A percentile compares a stretch with the other conserved stretches of the same genome.
Evolutionary conservation across 2,329 filamentous ascomycete genomes (phyloP).

Genomic region (Dactylellina parvicollis): DNA sequence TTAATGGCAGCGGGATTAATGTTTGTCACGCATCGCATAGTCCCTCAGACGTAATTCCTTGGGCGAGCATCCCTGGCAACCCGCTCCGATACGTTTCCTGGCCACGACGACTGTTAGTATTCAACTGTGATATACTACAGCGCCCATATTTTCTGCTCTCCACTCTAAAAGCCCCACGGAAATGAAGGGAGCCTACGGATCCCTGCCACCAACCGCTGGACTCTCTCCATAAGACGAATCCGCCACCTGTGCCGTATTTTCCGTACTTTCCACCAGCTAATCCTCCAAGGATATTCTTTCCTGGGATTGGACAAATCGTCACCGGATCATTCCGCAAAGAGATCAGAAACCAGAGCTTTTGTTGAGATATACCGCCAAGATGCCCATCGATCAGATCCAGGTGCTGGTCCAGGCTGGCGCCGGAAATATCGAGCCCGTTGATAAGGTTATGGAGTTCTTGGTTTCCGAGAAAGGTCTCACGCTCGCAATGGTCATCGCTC

Average conservation of each 20-base stretch:
- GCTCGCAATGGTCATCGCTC: slow-evolving; percentile 19
- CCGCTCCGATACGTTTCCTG: neutral
- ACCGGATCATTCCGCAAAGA: too few relatives aligned
- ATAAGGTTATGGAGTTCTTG: slow-evolving; percentile 36
- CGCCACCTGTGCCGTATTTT: neutral
- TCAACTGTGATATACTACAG: neutral
- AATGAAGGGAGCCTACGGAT: slow-evolving; percentile 41
- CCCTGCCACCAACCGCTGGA: slow-evolving; percentile 23
- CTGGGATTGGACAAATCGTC: too few relatives aligned
- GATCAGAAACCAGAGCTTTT: neutral
- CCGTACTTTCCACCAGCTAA: neutral
- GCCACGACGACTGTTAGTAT: neutral
- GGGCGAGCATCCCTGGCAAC: too few relatives aligned
- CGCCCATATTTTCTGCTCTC: neutral
- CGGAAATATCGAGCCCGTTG: slow-evolving; percentile 5
- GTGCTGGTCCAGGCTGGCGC: slow-evolving; percentile 17
- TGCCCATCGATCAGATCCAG: slow-evolving; percentile 45
- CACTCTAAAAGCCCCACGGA: slow-evolving; percentile 17
- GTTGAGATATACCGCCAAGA: neutral
- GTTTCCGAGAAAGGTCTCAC: slow-evolving; percentile 36
- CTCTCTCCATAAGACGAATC: slow-evolving; percentile 23
- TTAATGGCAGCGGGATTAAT: too few relatives aligned
- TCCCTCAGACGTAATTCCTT: too few relatives aligned
- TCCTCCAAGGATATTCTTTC: neutral
- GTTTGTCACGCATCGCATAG: too few relatives aligned